A percentile compares a stretch with the other conserved stretches of the same genome.
phyloP scores from a whole-genome alignment of 1,139 yeast genomes.

The Saccharomyces hybrid region DNA sequence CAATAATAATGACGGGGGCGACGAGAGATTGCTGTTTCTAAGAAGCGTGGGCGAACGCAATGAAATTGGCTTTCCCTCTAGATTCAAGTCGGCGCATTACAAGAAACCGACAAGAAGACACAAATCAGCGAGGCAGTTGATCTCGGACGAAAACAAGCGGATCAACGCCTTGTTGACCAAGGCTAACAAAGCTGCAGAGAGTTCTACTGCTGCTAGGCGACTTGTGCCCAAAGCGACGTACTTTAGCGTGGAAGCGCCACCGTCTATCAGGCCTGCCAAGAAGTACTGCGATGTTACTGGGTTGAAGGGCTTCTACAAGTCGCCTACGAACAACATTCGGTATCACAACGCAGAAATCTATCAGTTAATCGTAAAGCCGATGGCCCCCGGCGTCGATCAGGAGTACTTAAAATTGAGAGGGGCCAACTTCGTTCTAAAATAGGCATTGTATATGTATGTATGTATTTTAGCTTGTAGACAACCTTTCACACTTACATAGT shows the following conservation, averaged over 20 bases:
- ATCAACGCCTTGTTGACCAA: slow-evolving; percentile 22
- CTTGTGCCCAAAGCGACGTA: slow-evolving; percentile 40
- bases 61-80: slow-evolving; percentile 12
- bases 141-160: slow-evolving; percentile 59
- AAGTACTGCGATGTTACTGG: slow-evolving; percentile 95
- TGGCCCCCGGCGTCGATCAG: slow-evolving; percentile 91
- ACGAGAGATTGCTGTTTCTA: slow-evolving; percentile 23
- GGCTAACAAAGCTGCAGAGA: slow-evolving; percentile 7
- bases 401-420: slow-evolving; percentile 82
- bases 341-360: slow-evolving; percentile 81
- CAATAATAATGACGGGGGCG: slow-evolving; percentile 5
- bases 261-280: slow-evolving; percentile 72
- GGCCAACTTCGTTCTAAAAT: slow-evolving; percentile 76
- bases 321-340: slow-evolving; percentile 69
- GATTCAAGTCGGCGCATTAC: slow-evolving; percentile 53
- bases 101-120: slow-evolving; percentile 51
- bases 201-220: slow-evolving; percentile 3
- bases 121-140: slow-evolving; percentile 68
- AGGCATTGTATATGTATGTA: slow-evolving; percentile 6
- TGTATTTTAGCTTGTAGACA: neutral
- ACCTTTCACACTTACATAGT: neutral
- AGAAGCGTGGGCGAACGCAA: slow-evolving; percentile 23
- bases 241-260: slow-evolving; percentile 73
- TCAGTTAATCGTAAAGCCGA: slow-evolving; percentile 63
- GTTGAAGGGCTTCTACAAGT: slow-evolving; percentile 65